Evolutionary conservation across 208 protist genomes (phyloP).

Genomic region (Acanthamoeba rhysodes): DNA sequence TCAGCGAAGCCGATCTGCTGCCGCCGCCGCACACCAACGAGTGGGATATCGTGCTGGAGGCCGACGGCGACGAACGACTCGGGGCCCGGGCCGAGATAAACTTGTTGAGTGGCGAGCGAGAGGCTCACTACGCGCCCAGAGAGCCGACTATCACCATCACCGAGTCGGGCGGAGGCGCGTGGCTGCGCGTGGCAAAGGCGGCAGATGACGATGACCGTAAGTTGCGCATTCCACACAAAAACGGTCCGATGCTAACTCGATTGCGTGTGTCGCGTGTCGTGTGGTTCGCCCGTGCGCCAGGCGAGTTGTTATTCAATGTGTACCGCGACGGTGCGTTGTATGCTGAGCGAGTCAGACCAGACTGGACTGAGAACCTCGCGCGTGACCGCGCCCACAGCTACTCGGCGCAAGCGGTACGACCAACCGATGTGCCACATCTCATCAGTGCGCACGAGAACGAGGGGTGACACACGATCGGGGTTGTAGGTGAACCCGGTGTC

Average conservation of each 20-base stretch:
- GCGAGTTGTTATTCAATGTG: background rate
- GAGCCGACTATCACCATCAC: background rate
- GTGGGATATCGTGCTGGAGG: background rate
- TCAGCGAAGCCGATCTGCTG: background rate
- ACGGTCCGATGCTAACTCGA: too few species aligned
- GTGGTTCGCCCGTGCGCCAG: background rate
- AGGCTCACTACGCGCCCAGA: background rate
- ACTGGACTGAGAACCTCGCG: background rate
- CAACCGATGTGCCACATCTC: background rate
- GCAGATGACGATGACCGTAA: background rate
- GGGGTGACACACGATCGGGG: background rate
- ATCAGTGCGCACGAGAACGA: too few species aligned
- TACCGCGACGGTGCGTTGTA: background rate
- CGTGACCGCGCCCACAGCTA: background rate
- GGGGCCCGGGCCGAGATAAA: background rate
- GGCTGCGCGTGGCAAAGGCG: background rate
- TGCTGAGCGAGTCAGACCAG: background rate
- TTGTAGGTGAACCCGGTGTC: background rate
- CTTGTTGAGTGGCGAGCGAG: background rate
- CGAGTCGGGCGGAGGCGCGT: too few species aligned
- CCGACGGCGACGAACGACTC: background rate
- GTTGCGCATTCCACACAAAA: too few species aligned
- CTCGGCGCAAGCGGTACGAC: background rate
- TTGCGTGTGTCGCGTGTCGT: too few species aligned
- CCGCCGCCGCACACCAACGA: background rate